Percentiles rank a stretch among this genome's conserved stretches.
Evolutionary conservation across 257 asterid genomes (phyloP).

Genomic region (Solanum virginianum): DNA sequence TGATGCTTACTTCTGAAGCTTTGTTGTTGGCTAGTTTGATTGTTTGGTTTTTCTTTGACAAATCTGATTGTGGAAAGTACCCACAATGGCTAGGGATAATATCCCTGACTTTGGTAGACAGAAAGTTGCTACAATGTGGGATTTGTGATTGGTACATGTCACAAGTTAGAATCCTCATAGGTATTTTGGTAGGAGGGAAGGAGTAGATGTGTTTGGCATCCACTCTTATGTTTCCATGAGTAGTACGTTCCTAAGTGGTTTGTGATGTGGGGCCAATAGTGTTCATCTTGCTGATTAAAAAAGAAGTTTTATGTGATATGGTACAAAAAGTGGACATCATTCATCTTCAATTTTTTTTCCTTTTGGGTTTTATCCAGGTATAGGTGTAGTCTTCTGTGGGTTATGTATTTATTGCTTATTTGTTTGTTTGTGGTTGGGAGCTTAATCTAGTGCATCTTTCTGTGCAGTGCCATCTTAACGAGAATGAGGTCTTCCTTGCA

Average conservation of each 20-base stretch:
- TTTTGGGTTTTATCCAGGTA: neutral
- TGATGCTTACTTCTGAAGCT: neutral
- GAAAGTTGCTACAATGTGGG: neutral
- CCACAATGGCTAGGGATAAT: neutral
- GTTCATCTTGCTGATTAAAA: neutral
- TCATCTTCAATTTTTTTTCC: neutral
- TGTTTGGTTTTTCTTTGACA: neutral
- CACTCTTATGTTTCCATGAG: neutral
- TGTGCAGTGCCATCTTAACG: conserved; percentile 6
- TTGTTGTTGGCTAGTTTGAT: neutral
- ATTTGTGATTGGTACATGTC: neutral
- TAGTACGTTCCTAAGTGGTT: neutral
- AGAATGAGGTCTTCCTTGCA: neutral
- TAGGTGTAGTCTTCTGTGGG: neutral
- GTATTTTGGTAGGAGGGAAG: neutral
- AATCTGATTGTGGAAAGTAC: neutral
- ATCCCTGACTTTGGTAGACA: neutral
- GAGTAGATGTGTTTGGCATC: neutral
- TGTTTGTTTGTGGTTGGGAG: neutral
- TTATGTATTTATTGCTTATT: neutral
- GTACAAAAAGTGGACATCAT: neutral
- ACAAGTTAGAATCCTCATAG: neutral
- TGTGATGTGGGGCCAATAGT: neutral
- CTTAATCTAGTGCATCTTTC: neutral
- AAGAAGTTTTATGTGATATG: neutral